phyloP scores from a whole-genome alignment of 257 asterid genomes.

The Jasminum sambac region DNA sequence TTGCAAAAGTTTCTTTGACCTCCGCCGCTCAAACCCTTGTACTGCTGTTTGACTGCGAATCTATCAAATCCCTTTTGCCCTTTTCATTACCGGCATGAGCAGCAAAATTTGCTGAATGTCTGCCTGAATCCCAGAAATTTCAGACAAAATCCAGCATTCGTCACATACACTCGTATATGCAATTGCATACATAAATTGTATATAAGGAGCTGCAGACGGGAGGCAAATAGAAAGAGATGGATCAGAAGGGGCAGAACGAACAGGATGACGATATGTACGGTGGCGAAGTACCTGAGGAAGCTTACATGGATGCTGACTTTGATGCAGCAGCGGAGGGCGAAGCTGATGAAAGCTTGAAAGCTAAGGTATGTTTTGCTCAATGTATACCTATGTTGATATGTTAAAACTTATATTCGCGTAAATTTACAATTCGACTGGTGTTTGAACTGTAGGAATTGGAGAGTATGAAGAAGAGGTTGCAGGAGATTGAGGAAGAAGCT shows the following conservation, averaged over 20 bases:
- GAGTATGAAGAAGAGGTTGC: conserved; percentile 66
- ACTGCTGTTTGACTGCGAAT: background rate
- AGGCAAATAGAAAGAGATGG: conserved; percentile 31
- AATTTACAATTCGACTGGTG: conserved; percentile 6
- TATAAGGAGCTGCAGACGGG: conserved; percentile 15
- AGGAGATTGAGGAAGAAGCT: conserved; percentile 85
- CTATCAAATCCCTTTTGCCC: background rate
- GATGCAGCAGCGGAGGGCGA: conserved; percentile 44
- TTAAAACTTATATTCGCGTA: no score
- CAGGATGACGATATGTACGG: conserved; percentile 61
- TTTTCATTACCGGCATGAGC: background rate
- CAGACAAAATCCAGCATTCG: conserved; percentile 5
- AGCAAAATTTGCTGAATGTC: background rate
- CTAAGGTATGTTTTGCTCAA: conserved; percentile 34
- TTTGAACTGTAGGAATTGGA: conserved; percentile 64
- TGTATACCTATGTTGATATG: background rate
- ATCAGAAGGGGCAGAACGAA: conserved; percentile 39
- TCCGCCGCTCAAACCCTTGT: background rate
- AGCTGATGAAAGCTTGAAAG: conserved; percentile 37
- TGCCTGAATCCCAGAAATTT: background rate
- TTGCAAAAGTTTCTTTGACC: background rate
- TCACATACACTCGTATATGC: background rate
- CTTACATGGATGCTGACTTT: conserved; percentile 57
- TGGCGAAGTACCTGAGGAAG: conserved; percentile 60
- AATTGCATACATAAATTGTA: conserved; percentile 3